phyloP scores from a whole-genome alignment of 345 rosid genomes.

The Syzygium jambos region DNA sequence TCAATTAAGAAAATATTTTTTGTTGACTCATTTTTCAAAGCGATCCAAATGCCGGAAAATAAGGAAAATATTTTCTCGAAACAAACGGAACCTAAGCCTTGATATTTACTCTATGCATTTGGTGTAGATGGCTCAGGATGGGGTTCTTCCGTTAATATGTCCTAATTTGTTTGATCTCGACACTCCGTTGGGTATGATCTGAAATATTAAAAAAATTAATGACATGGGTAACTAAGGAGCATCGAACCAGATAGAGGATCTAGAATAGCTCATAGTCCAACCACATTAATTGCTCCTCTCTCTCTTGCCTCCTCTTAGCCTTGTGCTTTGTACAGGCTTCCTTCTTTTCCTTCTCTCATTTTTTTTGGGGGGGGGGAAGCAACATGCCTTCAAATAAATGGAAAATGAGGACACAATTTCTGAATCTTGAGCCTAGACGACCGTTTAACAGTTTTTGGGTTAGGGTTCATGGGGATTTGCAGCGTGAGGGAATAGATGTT shows the following conservation, averaged over 20 bases:
- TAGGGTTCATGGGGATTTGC: slow-evolving; percentile 19
- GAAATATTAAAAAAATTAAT: not conserved
- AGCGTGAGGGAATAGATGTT: slow-evolving; percentile 20
- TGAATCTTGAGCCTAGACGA: not conserved
- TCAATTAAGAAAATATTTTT: too few species aligned
- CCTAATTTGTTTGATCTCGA: not conserved
- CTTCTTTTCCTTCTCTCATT: not conserved
- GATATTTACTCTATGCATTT: not conserved
- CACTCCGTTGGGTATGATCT: not conserved
- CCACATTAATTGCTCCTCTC: not conserved
- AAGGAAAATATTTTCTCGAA: too few species aligned
- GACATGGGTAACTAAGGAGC: not conserved
- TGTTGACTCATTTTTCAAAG: too few species aligned
- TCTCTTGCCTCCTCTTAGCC: not conserved
- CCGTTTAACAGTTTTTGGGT: not conserved
- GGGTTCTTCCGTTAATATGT: not conserved
- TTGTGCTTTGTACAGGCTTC: not conserved
- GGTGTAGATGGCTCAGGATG: not conserved
- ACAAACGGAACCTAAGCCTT: not conserved
- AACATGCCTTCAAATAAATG: not conserved
- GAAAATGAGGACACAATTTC: not conserved
- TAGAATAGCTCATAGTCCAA: not conserved
- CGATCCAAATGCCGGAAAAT: too few species aligned
- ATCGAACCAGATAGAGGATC: not conserved
- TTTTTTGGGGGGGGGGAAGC: not conserved